phyloP scores from a whole-genome alignment of 495 filamentous ascomycete genomes.

The Tuber microsphaerosporum region DNA sequence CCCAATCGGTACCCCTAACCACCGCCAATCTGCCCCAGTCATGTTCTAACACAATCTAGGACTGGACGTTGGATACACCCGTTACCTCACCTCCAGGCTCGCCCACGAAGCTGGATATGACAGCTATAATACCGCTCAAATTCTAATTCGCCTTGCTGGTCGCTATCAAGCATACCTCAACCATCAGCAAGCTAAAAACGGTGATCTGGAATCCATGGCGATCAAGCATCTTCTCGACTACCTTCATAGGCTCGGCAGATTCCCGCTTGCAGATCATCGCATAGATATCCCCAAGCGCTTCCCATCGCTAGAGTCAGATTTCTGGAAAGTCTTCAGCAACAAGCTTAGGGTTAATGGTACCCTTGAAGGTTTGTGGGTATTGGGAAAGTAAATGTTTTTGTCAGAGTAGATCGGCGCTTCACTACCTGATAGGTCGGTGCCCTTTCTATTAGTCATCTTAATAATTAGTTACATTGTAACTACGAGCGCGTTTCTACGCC shows the following conservation, averaged over 20 bases:
- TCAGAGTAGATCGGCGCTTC: not conserved
- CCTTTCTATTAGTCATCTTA: not conserved
- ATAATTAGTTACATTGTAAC: not conserved
- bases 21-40: slow-evolving; percentile 19
- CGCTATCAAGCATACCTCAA: slow-evolving; percentile 28
- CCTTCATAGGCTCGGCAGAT: slow-evolving; percentile 17
- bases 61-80: slow-evolving; percentile 13
- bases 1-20: slow-evolving; percentile 15
- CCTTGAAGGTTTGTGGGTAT: slow-evolving; percentile 50
- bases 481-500: not conserved
- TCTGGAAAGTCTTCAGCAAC: slow-evolving; percentile 61
- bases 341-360: slow-evolving; percentile 61
- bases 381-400: slow-evolving; percentile 13
- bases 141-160: slow-evolving; percentile 47
- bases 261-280: not conserved
- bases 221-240: slow-evolving; percentile 20
- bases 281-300: slow-evolving; percentile 8
- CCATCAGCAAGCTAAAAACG: slow-evolving; percentile 26
- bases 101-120: slow-evolving; percentile 68
- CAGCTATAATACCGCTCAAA: slow-evolving; percentile 57
- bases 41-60: slow-evolving; percentile 19
- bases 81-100: slow-evolving; percentile 12
- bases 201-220: slow-evolving; percentile 12
- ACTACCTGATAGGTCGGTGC: not conserved
- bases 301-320: slow-evolving; percentile 34